These are phyloP conservation scores for Brassica balearica DNA, from an alignment of 441 rosid genomes.

Conservation along the genomic window DNA sequence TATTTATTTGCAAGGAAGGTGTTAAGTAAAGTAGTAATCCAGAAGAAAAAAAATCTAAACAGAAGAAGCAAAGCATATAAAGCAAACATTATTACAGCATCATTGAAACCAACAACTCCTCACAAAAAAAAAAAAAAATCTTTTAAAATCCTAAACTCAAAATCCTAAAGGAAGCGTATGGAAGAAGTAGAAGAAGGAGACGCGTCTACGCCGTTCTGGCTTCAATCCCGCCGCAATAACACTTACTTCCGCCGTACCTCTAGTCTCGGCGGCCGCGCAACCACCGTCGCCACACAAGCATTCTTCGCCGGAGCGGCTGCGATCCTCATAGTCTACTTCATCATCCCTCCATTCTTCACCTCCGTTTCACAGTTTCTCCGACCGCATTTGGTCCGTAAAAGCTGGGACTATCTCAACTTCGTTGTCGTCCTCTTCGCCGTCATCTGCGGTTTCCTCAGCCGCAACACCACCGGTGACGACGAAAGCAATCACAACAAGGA, in stretches of 20 bases:
- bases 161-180: constrained; percentile 45
- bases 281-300: constrained; percentile 51
- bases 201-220: constrained; percentile 75
- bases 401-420: constrained; percentile 83
- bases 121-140: background rate
- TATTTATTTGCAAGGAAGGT: constrained; percentile 12
- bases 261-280: constrained; percentile 42
- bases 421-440: constrained; percentile 81
- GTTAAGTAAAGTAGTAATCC: constrained; percentile 10
- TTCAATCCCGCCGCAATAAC: constrained; percentile 47
- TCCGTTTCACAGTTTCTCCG: constrained; percentile 63
- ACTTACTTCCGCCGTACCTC: constrained; percentile 45
- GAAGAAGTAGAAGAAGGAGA: constrained; percentile 60
- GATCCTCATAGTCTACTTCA: constrained; percentile 50
- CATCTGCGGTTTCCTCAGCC: constrained; percentile 71
- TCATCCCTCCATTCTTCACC: constrained; percentile 57
- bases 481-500: constrained; percentile 26
- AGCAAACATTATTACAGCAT: constrained; percentile 28
- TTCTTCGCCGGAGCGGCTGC: constrained; percentile 58
- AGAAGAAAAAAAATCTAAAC: constrained; percentile 5
- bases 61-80: constrained; percentile 37
- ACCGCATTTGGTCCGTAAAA: constrained; percentile 68
- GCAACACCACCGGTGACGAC: constrained; percentile 35
- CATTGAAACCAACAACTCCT: constrained; percentile 28
- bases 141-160: constrained; percentile 23